Evolutionary conservation across 345 rosid species (phyloP), one percentile per base, ranked within the genome.

Genomic region (Ailanthus altissimus): DNA sequence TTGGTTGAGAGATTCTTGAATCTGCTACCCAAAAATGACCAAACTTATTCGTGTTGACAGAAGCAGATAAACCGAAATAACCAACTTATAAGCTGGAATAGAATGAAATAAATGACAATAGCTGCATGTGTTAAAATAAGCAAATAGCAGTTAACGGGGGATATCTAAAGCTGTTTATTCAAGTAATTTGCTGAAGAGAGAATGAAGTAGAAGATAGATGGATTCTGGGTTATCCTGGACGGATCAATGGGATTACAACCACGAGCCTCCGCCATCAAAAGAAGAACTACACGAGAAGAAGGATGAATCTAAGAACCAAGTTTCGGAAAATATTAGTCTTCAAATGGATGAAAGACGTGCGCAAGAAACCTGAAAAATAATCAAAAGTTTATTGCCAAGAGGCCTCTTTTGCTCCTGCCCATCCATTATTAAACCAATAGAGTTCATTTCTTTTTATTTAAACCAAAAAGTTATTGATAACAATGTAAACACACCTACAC

Each of bases 211-310:
- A 49, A 20, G 25, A 43, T 71, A 72, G 28, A 88, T 86, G 93
- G 89, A 88, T 83, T 77, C 85, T n/a, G 93, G 89, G 28, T 75
- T 70, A 23, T 88, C 91, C 1, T 88, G 93, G 93, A 91, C 93
- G n/a, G 93, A 90, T 63, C 91, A 88, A 81, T 88, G 93, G 93
- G 93, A 90, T 58, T 72, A 63, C 70, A 67, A 73, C 10, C 77
- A 84, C 21, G 89, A 87, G 11, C 88, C 86, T 49, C 83, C 71
- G n/a, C 75, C 86, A 4, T 40, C 68, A 7, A 46, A 73, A 1
- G 72, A 81, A 0, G 82, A 74, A 0, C 67, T 78, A 8, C 75
- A 80, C 50, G 75, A 81, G 76, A 86, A 76, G 47, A 82, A 81
- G 70, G 77, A 84, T 15, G 85, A 77, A 46, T 72, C 80, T 60